Conservation (phyloP, 2,329 filamentous ascomycete species). For the Aspergillus sp. region DNA sequence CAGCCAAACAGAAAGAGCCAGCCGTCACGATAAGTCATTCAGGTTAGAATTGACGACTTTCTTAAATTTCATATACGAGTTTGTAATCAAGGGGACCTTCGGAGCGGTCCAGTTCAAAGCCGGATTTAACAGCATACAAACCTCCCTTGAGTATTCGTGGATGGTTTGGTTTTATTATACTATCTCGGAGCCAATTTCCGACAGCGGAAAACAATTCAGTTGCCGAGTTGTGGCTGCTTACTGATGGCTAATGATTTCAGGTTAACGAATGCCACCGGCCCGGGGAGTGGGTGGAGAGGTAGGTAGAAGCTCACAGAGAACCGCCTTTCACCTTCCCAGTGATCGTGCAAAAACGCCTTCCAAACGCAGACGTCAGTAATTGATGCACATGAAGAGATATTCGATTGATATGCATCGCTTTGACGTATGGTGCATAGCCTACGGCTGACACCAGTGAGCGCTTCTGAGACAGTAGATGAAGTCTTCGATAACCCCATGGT, state of each 20-base stretch:
- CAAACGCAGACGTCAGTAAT: background rate
- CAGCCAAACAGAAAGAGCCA: no score
- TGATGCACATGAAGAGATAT: no score
- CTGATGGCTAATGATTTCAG: background rate
- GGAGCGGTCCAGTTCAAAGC: background rate
- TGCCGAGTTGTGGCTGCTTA: background rate
- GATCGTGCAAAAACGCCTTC: background rate
- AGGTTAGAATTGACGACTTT: no score
- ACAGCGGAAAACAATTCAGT: background rate
- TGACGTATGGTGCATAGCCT: no score
- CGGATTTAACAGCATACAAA: background rate
- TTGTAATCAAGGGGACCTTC: background rate
- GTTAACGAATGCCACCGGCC: background rate
- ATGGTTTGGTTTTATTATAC: background rate
- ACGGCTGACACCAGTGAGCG: no score
- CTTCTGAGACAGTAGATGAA: no score
- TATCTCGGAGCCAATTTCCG: background rate
- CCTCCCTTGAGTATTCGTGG: background rate
- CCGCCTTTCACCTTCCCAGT: no score
- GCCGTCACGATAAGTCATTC: no score
- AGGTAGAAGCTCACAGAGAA: background rate
- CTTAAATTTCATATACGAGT: background rate
- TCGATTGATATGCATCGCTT: no score
- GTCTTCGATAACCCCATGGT: no score
- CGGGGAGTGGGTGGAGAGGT: background rate